Evolutionary conservation across 73 alveolate genomes (phyloP), one percentile per base, ranked within the genome.

Genomic region (Blepharisma stoltei): DNA sequence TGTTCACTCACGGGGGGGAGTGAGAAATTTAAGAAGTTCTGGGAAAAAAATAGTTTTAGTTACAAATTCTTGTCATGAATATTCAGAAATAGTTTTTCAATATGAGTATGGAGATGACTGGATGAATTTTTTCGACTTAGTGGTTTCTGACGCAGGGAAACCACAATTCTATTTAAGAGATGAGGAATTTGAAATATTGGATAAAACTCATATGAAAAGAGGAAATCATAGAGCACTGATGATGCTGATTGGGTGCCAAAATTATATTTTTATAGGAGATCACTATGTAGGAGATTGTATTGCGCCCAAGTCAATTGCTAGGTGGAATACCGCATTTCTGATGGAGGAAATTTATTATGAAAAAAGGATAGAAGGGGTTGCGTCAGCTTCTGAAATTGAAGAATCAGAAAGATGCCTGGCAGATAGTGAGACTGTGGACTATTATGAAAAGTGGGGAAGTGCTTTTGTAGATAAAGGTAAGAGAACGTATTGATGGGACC

Each of bases 401-500:
- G 23, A 60, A 2, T 20, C 73, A 8, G n/a, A 8, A 9, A 20
- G 11, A 3, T 14, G 23, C 23, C 38, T 0, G 6, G 46, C 47
- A 18, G 73, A 60, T 20, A 47, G 73, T 14, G 73, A 60, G 14
- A 1, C 23, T 20, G 46, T 60, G 14, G 46, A 60, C 23, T 60
- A 60, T 60, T 60, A 18, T 60, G 46, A n/a, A 9, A 14, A 9
- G n/a, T 60, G 73, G 73, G 73, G 73, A 60, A 60, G 73, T 25
- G 46, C 14, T 60, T 60, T 60, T 38, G 46, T 20, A 38, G 46
- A n/a, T 14, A 38, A 60, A 18, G 73, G 46, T 1, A 60, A n/a
- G 14, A 60, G 73, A 4, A 60, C 73, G 5, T 60, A 14, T 60
- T 60, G 73, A 38, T 60, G 73, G 73, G 73, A 60, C 47, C 23